Evolutionary conservation across 2,329 filamentous ascomycete genomes (phyloP).

Genomic region (Talaromyces sp.): DNA sequence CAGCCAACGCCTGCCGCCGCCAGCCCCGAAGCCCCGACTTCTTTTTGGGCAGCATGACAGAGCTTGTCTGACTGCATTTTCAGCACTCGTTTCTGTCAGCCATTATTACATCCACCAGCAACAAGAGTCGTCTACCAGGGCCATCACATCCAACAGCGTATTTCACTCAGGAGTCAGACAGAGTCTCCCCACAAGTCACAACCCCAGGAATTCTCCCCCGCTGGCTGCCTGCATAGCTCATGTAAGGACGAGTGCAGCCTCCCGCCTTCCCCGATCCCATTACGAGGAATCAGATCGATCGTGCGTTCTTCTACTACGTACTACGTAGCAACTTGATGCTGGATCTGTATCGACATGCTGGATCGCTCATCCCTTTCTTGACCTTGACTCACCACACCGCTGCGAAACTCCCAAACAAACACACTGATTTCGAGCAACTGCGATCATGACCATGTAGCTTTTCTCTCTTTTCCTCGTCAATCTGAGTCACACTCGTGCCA

Average conservation of each 20-base stretch:
- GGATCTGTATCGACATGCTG: background rate
- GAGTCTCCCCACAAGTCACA: background rate
- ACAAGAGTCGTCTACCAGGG: background rate
- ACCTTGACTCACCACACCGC: background rate
- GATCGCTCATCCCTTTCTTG: background rate
- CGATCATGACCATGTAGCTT: constrained; percentile 12
- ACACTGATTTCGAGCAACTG: background rate
- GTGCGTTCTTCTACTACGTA: background rate
- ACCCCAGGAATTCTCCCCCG: background rate
- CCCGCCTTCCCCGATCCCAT: background rate
- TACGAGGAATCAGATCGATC: background rate
- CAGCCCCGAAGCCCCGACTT: background rate
- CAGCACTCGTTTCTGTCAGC: background rate
- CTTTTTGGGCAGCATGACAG: background rate
- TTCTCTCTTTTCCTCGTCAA: background rate
- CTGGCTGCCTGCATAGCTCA: background rate
- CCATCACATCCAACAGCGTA: too few relatives aligned
- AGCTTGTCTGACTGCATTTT: background rate
- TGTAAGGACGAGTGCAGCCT: background rate
- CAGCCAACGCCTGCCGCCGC: background rate
- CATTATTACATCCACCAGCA: too few relatives aligned
- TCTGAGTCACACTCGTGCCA: constrained; percentile 3
- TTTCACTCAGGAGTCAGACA: too few relatives aligned
- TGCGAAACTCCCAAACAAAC: background rate
- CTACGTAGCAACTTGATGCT: too few relatives aligned